Evolutionary conservation across 2,329 filamentous ascomycete species (phyloP).

Genomic region (Fusarium buxicola): DNA sequence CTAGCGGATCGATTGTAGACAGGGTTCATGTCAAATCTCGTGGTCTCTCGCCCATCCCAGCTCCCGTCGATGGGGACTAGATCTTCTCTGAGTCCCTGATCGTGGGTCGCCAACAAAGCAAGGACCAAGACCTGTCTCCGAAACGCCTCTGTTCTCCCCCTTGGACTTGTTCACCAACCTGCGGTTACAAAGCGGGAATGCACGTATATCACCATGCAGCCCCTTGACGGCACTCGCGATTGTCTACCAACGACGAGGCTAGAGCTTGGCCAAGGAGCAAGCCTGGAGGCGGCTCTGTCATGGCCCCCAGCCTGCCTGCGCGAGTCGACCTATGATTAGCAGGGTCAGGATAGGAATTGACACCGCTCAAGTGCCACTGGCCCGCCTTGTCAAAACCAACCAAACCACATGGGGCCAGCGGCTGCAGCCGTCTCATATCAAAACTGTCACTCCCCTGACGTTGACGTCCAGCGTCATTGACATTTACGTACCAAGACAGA

Average conservation of each 20-base stretch:
- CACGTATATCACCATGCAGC: background rate
- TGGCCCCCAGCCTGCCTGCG: slow-evolving; percentile 13
- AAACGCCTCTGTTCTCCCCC: slow-evolving; percentile 13
- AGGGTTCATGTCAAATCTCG: slow-evolving; percentile 33
- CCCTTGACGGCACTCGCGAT: background rate
- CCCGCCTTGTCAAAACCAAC: slow-evolving; percentile 19
- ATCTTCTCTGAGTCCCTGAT: slow-evolving; percentile 35
- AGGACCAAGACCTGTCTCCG: slow-evolving; percentile 18
- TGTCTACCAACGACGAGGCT: background rate
- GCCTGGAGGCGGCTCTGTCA: slow-evolving; percentile 7
- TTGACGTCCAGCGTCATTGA: slow-evolving; percentile 2
- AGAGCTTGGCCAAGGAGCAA: background rate
- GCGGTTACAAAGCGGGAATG: slow-evolving; percentile 8
- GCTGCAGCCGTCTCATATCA: slow-evolving; percentile 8
- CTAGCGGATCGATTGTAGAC: slow-evolving; percentile 22
- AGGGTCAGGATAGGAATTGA: slow-evolving; percentile 14
- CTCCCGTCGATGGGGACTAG: slow-evolving; percentile 34
- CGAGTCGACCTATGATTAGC: slow-evolving; percentile 24
- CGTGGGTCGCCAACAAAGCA: slow-evolving; percentile 17
- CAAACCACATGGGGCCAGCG: slow-evolving; percentile 7
- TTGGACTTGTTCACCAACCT: slow-evolving; percentile 9
- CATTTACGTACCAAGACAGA: slow-evolving; percentile 8
- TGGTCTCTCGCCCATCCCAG: slow-evolving; percentile 31
- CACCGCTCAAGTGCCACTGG: slow-evolving; percentile 17
- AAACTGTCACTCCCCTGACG: background rate